Evolutionary conservation across 805 yeast genomes (phyloP).

Genomic region (Candida railenensis): DNA sequence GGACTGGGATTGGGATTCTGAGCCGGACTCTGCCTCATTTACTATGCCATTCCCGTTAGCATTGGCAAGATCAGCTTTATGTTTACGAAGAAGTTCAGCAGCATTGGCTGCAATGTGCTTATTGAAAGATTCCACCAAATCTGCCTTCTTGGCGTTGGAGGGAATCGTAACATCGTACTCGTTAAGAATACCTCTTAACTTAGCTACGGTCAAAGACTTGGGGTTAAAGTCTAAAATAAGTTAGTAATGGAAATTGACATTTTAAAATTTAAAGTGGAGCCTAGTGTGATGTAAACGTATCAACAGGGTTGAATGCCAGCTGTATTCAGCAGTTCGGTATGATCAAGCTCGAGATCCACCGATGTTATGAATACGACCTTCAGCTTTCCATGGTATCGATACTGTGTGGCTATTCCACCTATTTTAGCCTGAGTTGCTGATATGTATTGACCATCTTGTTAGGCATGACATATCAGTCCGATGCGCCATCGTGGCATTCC

Average conservation of each 20-base stretch:
- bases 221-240: constrained; percentile 62
- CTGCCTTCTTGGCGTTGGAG: constrained; percentile 65
- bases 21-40: constrained; percentile 5
- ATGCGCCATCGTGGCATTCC: too few relatives aligned
- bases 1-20: not conserved
- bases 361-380: too few relatives aligned
- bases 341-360: too few relatives aligned
- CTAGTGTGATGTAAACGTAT: too few relatives aligned
- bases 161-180: constrained; percentile 63
- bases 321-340: too few relatives aligned
- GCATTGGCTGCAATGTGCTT: constrained; percentile 51
- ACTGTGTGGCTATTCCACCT: too few relatives aligned
- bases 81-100: constrained; percentile 34
- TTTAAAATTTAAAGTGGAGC: not conserved
- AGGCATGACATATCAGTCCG: too few relatives aligned
- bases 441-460: too few relatives aligned
- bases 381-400: too few relatives aligned
- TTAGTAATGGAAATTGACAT: constrained; percentile 14
- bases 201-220: constrained; percentile 59
- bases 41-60: constrained; percentile 21
- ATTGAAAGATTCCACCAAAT: constrained; percentile 61
- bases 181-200: constrained; percentile 63
- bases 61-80: constrained; percentile 12
- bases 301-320: too few relatives aligned
- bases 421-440: too few relatives aligned